These are phyloP conservation scores for Acrocalymma vagum DNA, from an alignment of 2,329 filamentous ascomycete genomes.

Conservation along the genomic window DNA sequence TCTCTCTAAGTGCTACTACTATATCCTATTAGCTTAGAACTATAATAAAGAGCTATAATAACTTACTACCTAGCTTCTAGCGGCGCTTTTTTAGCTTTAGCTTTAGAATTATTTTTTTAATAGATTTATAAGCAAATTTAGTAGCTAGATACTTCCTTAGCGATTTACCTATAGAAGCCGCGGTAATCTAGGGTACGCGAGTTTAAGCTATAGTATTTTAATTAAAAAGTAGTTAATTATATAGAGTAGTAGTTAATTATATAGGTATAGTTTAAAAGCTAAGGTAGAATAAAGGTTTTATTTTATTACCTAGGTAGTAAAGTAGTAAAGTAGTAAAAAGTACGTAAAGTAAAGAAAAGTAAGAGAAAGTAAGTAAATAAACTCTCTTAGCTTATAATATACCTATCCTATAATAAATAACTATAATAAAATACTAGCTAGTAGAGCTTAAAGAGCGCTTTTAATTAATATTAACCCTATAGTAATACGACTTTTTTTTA, in stretches of 20 bases:
- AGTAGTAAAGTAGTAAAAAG: background rate
- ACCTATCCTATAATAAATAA: background rate
- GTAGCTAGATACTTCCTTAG: constrained; percentile 1
- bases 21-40: constrained; percentile 2
- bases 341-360: background rate
- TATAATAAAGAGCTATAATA: constrained; percentile 6
- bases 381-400: background rate
- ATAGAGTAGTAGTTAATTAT: no score
- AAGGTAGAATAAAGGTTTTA: background rate
- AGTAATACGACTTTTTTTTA: no score
- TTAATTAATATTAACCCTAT: no score
- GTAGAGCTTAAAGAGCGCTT: background rate
- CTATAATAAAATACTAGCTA: background rate
- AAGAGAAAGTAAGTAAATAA: background rate
- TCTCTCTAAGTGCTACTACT: constrained; percentile 1
- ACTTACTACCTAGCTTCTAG: constrained; percentile 4
- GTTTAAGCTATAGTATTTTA: no score
- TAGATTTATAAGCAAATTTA: background rate
- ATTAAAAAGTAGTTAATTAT: no score
- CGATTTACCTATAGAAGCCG: background rate
- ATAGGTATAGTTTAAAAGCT: background rate
- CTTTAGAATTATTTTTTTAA: background rate
- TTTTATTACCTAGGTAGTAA: background rate
- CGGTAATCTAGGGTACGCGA: no score
- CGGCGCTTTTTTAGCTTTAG: constrained; percentile 1